Evolutionary conservation across 805 yeast genomes (phyloP), one percentile per base, ranked within the genome.

Genomic region (Saturnispora zaruensis): DNA sequence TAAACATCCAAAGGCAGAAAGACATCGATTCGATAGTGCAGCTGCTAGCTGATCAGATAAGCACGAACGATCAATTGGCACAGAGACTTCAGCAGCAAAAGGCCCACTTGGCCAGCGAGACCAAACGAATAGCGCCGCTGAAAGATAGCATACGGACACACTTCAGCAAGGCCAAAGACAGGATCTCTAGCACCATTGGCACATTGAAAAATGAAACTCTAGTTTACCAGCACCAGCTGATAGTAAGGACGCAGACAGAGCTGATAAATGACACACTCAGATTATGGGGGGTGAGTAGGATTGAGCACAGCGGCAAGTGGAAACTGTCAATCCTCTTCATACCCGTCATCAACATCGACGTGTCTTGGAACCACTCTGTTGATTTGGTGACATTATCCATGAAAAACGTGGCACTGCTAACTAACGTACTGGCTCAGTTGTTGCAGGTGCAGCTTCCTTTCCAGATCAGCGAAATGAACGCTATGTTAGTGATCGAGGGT

Each of bases 281-380:
- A 13, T 33, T 51, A 7, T 51, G 57, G 57, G 38, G 28, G 33
- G 26, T 49, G 46, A 21, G 41, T 41, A 20, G 38, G 13, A 6
- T 49, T 9, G 30, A n/a, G n/a, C n/a, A 45, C 26, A n/a, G 16
- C 23, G 23, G 7, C 6, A 14, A 56, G 51, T 11, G 50, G 50
- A n/a, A 49, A 43, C 6, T 53, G 47, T 6, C 51, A 4, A 46
- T 67, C 3, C 49, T 57, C n/a, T 62, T 57, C 36, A 45, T 52
- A 1, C 70, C 70, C 1, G 53, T 66, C 1, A 23, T 66, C 9
- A 58, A 65, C 2, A 32, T 64, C 1, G 44, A 54, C 2, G 47
- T 52, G 7, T 56, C 53, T 42, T 20, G 61, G 1, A 28, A 52
- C 8, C 64, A 59, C 45, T 50, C 62, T 0, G 43, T 58, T 3